A percentile compares a stretch with the other conserved stretches of the same genome.
phyloP scores from a whole-genome alignment of 2,329 filamentous ascomycete species.

The Diaporthe destruens region DNA sequence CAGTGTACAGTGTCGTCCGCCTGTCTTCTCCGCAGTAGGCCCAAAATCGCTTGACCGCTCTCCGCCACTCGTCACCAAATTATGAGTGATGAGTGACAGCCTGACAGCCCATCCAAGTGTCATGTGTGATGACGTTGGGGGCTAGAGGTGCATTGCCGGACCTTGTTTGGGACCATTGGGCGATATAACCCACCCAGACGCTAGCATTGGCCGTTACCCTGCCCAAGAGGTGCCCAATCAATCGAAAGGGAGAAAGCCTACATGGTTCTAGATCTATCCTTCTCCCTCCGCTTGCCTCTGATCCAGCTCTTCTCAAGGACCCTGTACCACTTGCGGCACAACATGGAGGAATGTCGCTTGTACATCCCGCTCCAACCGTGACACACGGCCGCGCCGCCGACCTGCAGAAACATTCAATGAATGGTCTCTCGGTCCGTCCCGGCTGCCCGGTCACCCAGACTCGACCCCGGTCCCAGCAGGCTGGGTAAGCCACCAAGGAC shows the following conservation, averaged over 20 bases:
- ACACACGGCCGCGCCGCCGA: conserved; percentile 13
- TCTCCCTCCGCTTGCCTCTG: conserved; percentile 1
- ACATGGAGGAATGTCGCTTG: neutral
- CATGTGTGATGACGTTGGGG: conserved; percentile 31
- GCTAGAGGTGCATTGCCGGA: conserved; percentile 23
- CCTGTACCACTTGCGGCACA: neutral
- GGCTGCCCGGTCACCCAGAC: neutral
- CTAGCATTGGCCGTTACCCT: conserved; percentile 6
- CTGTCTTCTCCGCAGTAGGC: neutral
- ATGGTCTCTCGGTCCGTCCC: conserved; percentile 30
- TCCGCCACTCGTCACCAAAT: neutral
- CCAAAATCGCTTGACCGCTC: conserved; percentile 15
- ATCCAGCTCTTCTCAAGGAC: neutral
- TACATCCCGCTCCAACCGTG: neutral
- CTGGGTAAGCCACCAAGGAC: neutral
- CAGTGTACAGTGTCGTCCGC: no score
- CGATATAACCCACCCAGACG: neutral
- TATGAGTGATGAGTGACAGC: neutral
- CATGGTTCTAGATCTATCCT: conserved; percentile 13
- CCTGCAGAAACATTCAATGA: neutral
- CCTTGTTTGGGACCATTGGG: neutral
- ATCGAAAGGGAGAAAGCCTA: neutral
- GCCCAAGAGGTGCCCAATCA: conserved; percentile 24
- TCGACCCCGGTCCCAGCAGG: neutral
- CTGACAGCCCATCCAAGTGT: neutral